Evolutionary conservation across 345 rosid species (phyloP).

Genomic region (Moricandia arvensis): DNA sequence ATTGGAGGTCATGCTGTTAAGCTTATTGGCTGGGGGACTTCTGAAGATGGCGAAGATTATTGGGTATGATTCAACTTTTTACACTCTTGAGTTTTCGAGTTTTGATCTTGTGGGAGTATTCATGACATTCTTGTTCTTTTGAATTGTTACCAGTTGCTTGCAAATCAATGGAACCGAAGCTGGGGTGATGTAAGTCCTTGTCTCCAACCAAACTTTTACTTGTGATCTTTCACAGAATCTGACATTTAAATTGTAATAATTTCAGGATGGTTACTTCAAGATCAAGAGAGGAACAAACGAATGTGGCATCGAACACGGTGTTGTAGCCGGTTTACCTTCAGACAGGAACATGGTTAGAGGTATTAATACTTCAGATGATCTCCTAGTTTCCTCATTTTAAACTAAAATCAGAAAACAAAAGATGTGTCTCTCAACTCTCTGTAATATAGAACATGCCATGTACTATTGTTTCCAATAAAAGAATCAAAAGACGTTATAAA

Average conservation of each 20-base stretch:
- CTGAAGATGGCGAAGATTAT: slow-evolving; percentile 84
- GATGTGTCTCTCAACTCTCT: background rate
- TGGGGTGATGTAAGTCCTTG: slow-evolving; percentile 82
- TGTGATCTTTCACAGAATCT: background rate
- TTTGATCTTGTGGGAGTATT: background rate
- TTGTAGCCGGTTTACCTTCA: slow-evolving; percentile 80
- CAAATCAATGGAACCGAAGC: slow-evolving; percentile 88
- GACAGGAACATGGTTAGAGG: slow-evolving; percentile 55
- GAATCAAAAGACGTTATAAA: background rate
- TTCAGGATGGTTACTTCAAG: slow-evolving; percentile 89
- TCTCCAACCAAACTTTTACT: background rate
- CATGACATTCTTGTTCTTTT: slow-evolving; percentile 3
- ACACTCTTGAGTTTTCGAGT: background rate
- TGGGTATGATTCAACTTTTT: slow-evolving; percentile 55
- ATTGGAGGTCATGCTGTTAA: slow-evolving; percentile 97
- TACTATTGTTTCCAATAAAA: slow-evolving; percentile 4
- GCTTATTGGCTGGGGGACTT: slow-evolving; percentile 97
- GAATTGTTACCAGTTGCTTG: slow-evolving; percentile 66
- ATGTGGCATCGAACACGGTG: slow-evolving; percentile 79
- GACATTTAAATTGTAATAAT: background rate
- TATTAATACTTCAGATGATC: slow-evolving; percentile 38
- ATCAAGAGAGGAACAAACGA: slow-evolving; percentile 83
- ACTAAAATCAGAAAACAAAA: slow-evolving; percentile 1
- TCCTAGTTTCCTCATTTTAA: slow-evolving; percentile 45
- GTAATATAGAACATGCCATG: background rate